Percentiles rank a stretch among this genome's conserved stretches.
These are phyloP conservation scores for Neurospora sp. DNA, from an alignment of 495 filamentous ascomycete genomes.

Conservation along the genomic window DNA sequence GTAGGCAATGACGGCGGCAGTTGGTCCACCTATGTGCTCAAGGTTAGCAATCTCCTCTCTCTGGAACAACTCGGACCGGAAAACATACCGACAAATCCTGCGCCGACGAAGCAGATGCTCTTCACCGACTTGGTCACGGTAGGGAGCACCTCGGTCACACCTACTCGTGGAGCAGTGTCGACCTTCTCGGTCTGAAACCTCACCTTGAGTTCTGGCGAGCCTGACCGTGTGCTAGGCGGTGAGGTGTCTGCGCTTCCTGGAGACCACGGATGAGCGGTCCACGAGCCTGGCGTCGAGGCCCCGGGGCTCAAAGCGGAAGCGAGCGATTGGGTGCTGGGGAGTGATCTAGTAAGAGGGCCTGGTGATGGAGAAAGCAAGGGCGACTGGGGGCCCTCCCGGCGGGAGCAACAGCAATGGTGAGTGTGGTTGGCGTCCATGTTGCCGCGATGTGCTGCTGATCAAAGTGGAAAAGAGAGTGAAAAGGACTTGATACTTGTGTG, in stretches of 20 bases:
- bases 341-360: constrained; percentile 8
- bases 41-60: not conserved
- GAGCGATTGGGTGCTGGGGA: constrained; percentile 18
- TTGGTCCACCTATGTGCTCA: constrained; percentile 52
- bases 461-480: not conserved
- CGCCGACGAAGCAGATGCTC: constrained; percentile 33
- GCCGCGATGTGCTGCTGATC: not conserved
- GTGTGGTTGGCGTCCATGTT: not conserved
- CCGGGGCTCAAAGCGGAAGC: constrained; percentile 15
- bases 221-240: constrained; percentile 13
- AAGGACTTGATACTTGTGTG: not conserved
- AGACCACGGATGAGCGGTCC: constrained; percentile 13
- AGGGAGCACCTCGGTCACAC: not conserved
- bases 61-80: not conserved
- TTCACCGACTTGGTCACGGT: constrained; percentile 22
- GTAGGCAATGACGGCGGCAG: constrained; percentile 63
- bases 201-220: constrained; percentile 15
- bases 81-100: constrained; percentile 23
- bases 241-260: constrained; percentile 14
- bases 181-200: constrained; percentile 2
- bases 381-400: not conserved
- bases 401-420: not conserved
- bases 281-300: constrained; percentile 11
- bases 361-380: not conserved
- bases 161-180: constrained; percentile 2